Conservation (phyloP, 768 basidiomycete genomes). For the Boletus huronensis region DNA sequence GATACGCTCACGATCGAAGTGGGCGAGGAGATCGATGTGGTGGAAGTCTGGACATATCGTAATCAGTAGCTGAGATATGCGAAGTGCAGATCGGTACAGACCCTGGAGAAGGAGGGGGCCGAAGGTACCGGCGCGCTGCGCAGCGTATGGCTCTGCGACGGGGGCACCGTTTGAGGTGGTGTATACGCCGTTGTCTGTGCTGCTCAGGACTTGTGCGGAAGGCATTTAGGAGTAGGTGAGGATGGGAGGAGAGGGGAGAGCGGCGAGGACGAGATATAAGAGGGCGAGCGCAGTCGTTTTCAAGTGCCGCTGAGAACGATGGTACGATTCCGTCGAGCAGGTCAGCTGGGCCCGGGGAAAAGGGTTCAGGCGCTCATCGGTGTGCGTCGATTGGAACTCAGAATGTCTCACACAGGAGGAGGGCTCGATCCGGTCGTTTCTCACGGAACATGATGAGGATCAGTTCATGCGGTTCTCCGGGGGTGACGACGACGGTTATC, state of each 20-base stretch:
- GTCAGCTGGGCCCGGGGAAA: conserved; percentile 10
- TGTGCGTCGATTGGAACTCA: conserved; percentile 1
- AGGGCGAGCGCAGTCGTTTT: conserved; percentile 12
- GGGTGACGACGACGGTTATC: neutral
- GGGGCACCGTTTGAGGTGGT: conserved; percentile 86
- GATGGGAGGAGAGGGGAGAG: conserved; percentile 1
- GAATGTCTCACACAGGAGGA: conserved; percentile 10
- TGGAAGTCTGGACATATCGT: conserved; percentile 63
- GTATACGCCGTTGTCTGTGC: conserved; percentile 62
- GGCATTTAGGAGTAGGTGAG: conserved; percentile 47
- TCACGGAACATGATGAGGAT: neutral
- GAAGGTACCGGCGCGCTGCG: conserved; percentile 66
- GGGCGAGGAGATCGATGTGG: conserved; percentile 84
- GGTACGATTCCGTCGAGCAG: conserved; percentile 9
- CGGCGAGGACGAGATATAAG: conserved; percentile 8
- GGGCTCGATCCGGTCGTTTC: too few relatives aligned
- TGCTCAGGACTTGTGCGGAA: conserved; percentile 52
- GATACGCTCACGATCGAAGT: conserved; percentile 94
- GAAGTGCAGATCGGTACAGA: conserved; percentile 28
- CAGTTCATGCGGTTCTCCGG: neutral
- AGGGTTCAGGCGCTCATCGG: neutral
- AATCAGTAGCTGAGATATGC: conserved; percentile 13
- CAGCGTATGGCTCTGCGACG: conserved; percentile 70
- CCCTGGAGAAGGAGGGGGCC: conserved; percentile 92
- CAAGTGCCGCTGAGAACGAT: conserved; percentile 25